Conservation (phyloP, 176 grass and related monocot species). For the Luzula sylvatica region DNA sequence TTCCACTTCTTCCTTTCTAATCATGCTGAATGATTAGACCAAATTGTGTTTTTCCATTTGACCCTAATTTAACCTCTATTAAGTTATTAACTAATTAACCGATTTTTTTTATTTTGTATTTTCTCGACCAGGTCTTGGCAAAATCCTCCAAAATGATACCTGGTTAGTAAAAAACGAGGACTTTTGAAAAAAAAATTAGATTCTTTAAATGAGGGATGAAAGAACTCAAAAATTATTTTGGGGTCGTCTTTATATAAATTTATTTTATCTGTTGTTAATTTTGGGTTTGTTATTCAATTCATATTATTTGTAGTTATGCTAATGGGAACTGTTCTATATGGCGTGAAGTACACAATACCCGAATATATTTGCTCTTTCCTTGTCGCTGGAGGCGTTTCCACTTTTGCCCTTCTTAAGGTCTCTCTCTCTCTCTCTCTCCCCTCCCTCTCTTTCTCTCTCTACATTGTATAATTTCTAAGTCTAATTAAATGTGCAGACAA, state of each 20-base stretch:
- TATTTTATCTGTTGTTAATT: too few species aligned
- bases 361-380: constrained; percentile 93
- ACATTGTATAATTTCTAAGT: not conserved
- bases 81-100: too few species aligned
- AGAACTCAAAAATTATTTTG: too few species aligned
- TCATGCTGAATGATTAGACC: constrained; percentile 1
- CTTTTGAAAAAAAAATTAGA: too few species aligned
- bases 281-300: not conserved
- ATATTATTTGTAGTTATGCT: constrained; percentile 84
- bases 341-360: constrained; percentile 90
- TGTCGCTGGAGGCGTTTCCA: constrained; percentile 86
- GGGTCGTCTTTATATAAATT: too few species aligned
- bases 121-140: constrained; percentile 62
- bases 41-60: not conserved
- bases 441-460: constrained; percentile 4
- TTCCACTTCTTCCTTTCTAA: not conserved
- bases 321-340: constrained; percentile 86
- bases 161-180: constrained; percentile 33
- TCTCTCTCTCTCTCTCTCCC: not conserved
- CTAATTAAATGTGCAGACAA: constrained; percentile 47
- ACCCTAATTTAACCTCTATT: too few species aligned
- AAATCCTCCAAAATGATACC: constrained; percentile 99
- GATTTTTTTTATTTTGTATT: too few species aligned
- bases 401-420: constrained; percentile 94
- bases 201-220: too few species aligned